Conservation (phyloP, 2,329 filamentous ascomycete genomes). For the Exophiala sp. region DNA sequence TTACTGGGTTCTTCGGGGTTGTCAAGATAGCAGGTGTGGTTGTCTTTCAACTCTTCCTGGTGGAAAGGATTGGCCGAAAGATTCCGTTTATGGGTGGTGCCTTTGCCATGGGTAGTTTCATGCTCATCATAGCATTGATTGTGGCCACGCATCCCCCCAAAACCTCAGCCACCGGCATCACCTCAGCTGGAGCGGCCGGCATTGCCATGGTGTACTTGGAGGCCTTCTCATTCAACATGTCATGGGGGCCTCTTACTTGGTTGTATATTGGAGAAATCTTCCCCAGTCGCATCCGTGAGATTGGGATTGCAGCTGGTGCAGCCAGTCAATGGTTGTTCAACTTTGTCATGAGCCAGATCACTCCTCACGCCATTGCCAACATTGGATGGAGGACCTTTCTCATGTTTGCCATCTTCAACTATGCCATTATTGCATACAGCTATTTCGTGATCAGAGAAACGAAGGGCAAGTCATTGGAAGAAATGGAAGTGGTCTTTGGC, state of each 20-base stretch:
- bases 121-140: conserved; percentile 50
- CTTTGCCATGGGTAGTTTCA: conserved; percentile 47
- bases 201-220: conserved; percentile 50
- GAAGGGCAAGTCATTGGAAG: conserved; percentile 41
- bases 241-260: conserved; percentile 38
- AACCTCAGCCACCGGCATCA: conserved; percentile 29
- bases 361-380: conserved; percentile 41
- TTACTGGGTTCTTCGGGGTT: conserved; percentile 50
- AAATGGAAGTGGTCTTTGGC: conserved; percentile 40
- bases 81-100: conserved; percentile 47
- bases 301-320: conserved; percentile 37
- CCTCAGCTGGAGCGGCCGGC: conserved; percentile 42
- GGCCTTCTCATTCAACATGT: conserved; percentile 40
- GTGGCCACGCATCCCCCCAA: conserved; percentile 42
- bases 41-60: conserved; percentile 45
- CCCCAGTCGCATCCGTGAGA: conserved; percentile 37
- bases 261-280: conserved; percentile 38
- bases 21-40: conserved; percentile 47
- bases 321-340: conserved; percentile 40
- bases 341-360: conserved; percentile 39
- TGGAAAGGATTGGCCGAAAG: conserved; percentile 47
- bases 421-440: conserved; percentile 41
- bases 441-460: conserved; percentile 42
- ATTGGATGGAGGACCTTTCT: conserved; percentile 47
- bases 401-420: conserved; percentile 49